Percentiles rank a stretch among this genome's conserved stretches.
Conservation (phyloP, 176 grass and related monocot genomes). For the Pontederia paniculata region DNA sequence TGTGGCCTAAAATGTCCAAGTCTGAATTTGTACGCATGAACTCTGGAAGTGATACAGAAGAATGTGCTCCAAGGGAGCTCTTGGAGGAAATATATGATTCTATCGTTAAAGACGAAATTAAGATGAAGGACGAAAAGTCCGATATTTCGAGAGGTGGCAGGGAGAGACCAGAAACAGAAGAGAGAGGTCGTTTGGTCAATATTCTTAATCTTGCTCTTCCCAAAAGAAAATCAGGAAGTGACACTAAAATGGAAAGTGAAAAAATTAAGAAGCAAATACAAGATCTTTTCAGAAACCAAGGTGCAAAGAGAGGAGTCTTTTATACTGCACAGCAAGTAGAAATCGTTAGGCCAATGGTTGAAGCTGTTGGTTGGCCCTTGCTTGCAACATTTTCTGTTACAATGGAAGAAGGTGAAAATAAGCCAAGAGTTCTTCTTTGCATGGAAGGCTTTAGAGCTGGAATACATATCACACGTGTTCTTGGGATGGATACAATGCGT, state of each 20-base stretch:
- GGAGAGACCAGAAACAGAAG: slow-evolving; percentile 54
- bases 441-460: slow-evolving; percentile 99
- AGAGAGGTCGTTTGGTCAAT: slow-evolving; percentile 66
- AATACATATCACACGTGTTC: slow-evolving; percentile 96
- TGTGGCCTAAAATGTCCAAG: slow-evolving; percentile 98
- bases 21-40: slow-evolving; percentile 23
- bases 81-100: slow-evolving; percentile 97
- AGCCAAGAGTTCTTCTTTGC: slow-evolving; percentile 87
- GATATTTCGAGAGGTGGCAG: slow-evolving; percentile 33
- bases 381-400: slow-evolving; percentile 98
- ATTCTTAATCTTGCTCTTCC: slow-evolving; percentile 97
- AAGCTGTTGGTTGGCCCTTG: slow-evolving; percentile 97
- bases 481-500: slow-evolving; percentile 97
- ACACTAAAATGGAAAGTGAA: slow-evolving; percentile 91
- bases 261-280: slow-evolving; percentile 82
- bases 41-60: slow-evolving; percentile 58
- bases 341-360: slow-evolving; percentile 98
- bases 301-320: slow-evolving; percentile 75
- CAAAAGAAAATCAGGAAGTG: slow-evolving; percentile 61
- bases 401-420: slow-evolving; percentile 98
- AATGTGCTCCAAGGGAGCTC: slow-evolving; percentile 80
- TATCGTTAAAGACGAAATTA: slow-evolving; percentile 93
- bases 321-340: slow-evolving; percentile 80
- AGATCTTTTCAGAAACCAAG: slow-evolving; percentile 80
- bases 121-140: slow-evolving; percentile 62